Conservation (phyloP, 345 rosid genomes). For the Erucastrum elatum region DNA sequence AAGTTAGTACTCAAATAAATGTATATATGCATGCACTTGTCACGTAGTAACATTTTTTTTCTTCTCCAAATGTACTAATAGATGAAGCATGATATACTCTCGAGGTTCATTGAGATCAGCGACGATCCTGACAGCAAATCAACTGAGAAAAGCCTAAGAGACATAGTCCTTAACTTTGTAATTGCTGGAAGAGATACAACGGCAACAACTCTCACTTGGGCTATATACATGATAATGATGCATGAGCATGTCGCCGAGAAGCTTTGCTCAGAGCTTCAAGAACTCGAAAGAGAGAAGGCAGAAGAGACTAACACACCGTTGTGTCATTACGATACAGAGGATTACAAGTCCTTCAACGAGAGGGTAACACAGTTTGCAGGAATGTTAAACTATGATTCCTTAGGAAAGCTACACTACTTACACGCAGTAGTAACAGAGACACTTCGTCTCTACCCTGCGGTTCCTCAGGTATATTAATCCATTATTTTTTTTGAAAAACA, state of each 20-base stretch:
- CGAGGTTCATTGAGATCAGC: slow-evolving; percentile 81
- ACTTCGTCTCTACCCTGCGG: slow-evolving; percentile 88
- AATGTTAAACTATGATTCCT: slow-evolving; percentile 66
- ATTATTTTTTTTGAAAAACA: no score
- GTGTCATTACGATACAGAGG: slow-evolving; percentile 41
- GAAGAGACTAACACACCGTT: slow-evolving; percentile 50
- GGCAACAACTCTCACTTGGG: slow-evolving; percentile 95
- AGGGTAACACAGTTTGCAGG: slow-evolving; percentile 60
- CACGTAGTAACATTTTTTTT: not conserved
- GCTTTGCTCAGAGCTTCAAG: slow-evolving; percentile 66
- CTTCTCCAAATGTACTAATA: slow-evolving; percentile 23
- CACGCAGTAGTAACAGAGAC: slow-evolving; percentile 91
- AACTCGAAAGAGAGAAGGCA: slow-evolving; percentile 62
- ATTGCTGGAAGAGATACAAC: slow-evolving; percentile 98
- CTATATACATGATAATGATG: slow-evolving; percentile 72
- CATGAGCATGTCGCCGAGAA: slow-evolving; percentile 60
- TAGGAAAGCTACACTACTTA: slow-evolving; percentile 68
- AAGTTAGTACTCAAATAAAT: slow-evolving; percentile 7
- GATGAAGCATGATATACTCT: slow-evolving; percentile 78
- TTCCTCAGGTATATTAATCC: slow-evolving; percentile 67
- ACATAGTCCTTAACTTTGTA: slow-evolving; percentile 84
- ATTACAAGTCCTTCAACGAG: slow-evolving; percentile 52
- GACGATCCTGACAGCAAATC: slow-evolving; percentile 62
- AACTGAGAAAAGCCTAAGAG: slow-evolving; percentile 79
- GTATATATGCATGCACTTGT: not conserved